Base-by-base conservation (phyloP, 2,329 filamentous ascomycete genomes). In the Stenocarpella maydis region DNA sequence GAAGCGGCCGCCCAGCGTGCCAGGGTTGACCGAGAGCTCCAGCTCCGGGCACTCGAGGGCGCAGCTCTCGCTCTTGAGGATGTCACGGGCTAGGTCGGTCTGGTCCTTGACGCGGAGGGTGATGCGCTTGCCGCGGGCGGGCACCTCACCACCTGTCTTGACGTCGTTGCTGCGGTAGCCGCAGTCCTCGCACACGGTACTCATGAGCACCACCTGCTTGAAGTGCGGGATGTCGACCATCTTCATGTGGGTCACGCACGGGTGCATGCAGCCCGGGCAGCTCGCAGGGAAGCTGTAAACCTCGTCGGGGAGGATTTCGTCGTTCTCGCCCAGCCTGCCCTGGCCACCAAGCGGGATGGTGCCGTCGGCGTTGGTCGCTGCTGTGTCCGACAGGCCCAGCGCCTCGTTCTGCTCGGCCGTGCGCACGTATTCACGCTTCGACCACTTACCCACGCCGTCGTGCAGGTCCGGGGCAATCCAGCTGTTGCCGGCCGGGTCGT, bases 141-240 rank as follows among this genome's bases (percentile, higher is more conserved):
- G 96, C 26, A 99, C 91, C 76, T 92, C 95, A 67, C 96, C 96
- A 73, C 96, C 96, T 1, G 96, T 98, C 86, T 98, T 98, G 78
- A 99, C 94, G 79, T 99, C 96, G 80, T 97, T 98, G 74, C 92
- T 96, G 72, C 94, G 91, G 84, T 98, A 97, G 69, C 95, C 95
- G 78, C 96, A 99, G 79, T 91, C 87, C 34, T 95, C 91, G 82
- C 96, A 99, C 34, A 94, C 91, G 2, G 95, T 98, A 74, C 91
- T 95, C 93, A 97, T 98, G 75, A 99, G 86, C 49, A 98, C 91
- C 3, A 99, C 96, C 78, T 98, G 93, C 82, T 98, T 97, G 84
- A 99, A 99, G 82, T 97, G 92, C 0, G 96, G 96, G 72, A 99
- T 98, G 76, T 97, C 94, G 69, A 98, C 94, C 91, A 97, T 97